Conservation (phyloP, 2,329 filamentous ascomycete species). For the Clonostachys byssicola region DNA sequence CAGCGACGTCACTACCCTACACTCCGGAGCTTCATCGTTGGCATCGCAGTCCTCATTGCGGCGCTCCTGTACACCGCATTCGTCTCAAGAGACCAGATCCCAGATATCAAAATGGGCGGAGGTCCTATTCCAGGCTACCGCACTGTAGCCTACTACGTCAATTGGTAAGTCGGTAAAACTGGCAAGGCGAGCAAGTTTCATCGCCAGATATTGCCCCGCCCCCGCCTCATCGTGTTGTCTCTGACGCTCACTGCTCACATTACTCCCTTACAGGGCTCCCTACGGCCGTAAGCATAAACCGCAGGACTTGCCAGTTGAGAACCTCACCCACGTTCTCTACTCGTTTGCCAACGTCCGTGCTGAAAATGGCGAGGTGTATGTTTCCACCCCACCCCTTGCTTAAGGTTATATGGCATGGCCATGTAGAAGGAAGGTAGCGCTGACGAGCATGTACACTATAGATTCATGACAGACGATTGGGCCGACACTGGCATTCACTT, state of each 20-base stretch:
- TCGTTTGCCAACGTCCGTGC: conserved; percentile 82
- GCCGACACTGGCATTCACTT: conserved; percentile 71
- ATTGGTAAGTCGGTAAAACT: conserved; percentile 43
- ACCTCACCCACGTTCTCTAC: conserved; percentile 86
- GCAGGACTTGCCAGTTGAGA: conserved; percentile 74
- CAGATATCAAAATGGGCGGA: conserved; percentile 26
- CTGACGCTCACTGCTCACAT: not conserved
- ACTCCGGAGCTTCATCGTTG: no score
- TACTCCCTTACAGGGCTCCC: conserved; percentile 55
- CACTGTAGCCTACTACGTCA: conserved; percentile 70
- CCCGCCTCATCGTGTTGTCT: not conserved
- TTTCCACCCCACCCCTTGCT: conserved; percentile 2
- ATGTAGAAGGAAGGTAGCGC: no score
- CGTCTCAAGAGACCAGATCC: not conserved
- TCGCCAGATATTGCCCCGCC: not conserved
- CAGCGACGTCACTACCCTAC: no score
- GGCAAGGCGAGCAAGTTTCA: conserved; percentile 5
- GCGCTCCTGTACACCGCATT: no score
- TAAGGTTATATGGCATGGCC: not conserved
- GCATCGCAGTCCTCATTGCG: no score
- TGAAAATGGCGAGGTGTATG: conserved; percentile 74
- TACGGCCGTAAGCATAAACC: conserved; percentile 84
- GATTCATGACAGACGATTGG: conserved; percentile 56
- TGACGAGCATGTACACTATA: conserved; percentile 8
- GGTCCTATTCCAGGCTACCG: conserved; percentile 47